Evolutionary conservation across 2,329 filamentous ascomycete genomes (phyloP), one percentile per base, ranked within the genome.

Genomic region (Cercospora citrullina): DNA sequence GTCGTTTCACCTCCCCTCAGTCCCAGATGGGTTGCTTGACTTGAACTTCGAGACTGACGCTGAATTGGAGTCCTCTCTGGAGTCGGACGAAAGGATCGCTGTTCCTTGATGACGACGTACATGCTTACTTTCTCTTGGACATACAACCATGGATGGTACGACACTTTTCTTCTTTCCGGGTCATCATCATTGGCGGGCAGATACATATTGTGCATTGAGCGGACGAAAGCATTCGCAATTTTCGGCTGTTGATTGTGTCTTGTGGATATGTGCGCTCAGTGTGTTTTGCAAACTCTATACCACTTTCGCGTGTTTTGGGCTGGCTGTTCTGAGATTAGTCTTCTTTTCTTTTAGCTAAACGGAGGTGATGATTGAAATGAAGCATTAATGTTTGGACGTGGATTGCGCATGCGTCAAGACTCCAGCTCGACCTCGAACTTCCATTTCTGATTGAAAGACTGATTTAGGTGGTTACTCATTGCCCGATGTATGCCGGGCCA

Each of bases 221-320:
- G 57, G 58, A 57, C 63, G 63, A 63, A 48, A 39, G 45, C 45
- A 23, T 51, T 51, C 51, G 30, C n/a, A 18, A 12, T 16, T 58
- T 64, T 57, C 33, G 62, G 62, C 45, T 64, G 53, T 51, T 59
- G 45, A 51, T 51, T 51, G 45, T 51, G 36, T 42, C 10, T 39
- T 64, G 51, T 59, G 63, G 53, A 59, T 45, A 51, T 51, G 45
- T 51, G 51, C 53, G 45, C 60, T 63, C 18, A n/a, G 18, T 39
- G 61, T 51, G 31, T 62, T 57, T 63, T 58, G 53, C 53, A 30
- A 58, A 58, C 53, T 58, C 31, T 66, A 66, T 66, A 66, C 64
- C 64, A 66, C 64, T 66, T 66, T 66, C 33, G 64, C 64, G 64
- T 57, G 64, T 63, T 48, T 51, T 30, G 33, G 36, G 30, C 28